Base-by-base conservation (phyloP, 176 grass and related monocot genomes). In the Triticum timopheevii region DNA sequence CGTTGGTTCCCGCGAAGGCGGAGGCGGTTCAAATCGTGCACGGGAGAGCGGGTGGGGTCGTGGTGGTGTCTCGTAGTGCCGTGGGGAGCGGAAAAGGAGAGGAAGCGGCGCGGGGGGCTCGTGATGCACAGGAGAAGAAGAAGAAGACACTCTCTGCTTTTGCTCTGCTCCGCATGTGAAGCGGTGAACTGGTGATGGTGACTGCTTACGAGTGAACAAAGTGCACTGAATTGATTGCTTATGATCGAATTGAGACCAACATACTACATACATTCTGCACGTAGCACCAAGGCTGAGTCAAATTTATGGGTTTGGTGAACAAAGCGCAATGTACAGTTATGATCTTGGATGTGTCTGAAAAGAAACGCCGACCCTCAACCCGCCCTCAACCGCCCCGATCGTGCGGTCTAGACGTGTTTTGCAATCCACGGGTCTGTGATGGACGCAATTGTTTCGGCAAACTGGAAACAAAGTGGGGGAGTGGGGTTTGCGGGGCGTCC, bases 361-460 rank as follows among this genome's bases (percentile, higher is more conserved):
- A 52, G 50, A 54, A 19, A 49, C 13, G 45, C 12, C 0, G 13
- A 49, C 12, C 45, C 45, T 15, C 45, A 47, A 47, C 12, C 0
- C 4, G 13, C 12, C 45, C 45, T 15, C 45, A 47, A 47, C 1
- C 10, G 0, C 4, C 11, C 44, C 1, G 10, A 0, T 3, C 44
- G 3, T 13, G 4, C 44, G 12, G 44, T 47, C 42, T 0, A 11
- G 0, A 3, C 40, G 8, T 39, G 8, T 9, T 39, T 39, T 39
- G 0, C 38, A 3, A 10, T 9, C 39, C 0, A 42, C 40, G 44
- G 4, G 13, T 4, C 45, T 49, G 3, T 49, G 15, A 4, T 0
- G 0, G 1, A 42, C 40, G 1, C 3, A 42, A 2, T 42, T 42
- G 10, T 42, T 11, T 0, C 0, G 10, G 2, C 2, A 42, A 42